phyloP scores from a whole-genome alignment of 176 grass and related monocot species.

The Ananas comosus region DNA sequence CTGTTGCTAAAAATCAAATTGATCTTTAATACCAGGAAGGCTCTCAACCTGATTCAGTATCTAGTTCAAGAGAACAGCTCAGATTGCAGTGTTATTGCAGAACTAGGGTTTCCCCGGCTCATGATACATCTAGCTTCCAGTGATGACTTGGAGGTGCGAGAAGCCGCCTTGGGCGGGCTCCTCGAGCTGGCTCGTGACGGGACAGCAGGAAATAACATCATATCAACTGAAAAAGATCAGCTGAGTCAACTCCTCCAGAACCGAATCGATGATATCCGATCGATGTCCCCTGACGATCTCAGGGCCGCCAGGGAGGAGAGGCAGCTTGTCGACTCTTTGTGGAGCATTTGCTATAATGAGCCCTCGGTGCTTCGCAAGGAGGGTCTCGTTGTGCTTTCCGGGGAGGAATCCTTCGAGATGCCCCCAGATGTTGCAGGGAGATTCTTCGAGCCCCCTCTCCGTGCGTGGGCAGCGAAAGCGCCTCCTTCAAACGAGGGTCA shows the following conservation, averaged over 20 bases:
- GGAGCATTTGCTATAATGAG: constrained; percentile 71
- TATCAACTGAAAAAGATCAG: constrained; percentile 46
- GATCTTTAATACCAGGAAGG: neutral
- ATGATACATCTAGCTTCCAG: constrained; percentile 16
- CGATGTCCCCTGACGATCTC: constrained; percentile 53
- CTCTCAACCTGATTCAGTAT: constrained; percentile 19
- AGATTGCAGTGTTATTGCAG: constrained; percentile 3
- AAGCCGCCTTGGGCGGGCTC: constrained; percentile 41
- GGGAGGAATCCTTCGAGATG: constrained; percentile 45
- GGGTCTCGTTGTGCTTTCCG: constrained; percentile 72
- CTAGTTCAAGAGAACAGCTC: constrained; percentile 6
- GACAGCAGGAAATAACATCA: neutral
- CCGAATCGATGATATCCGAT: constrained; percentile 58
- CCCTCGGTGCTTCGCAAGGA: constrained; percentile 59
- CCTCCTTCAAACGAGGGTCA: constrained; percentile 3
- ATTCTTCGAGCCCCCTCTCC: constrained; percentile 63
- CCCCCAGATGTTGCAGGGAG: constrained; percentile 47
- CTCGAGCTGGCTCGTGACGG: constrained; percentile 31
- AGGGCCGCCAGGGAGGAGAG: constrained; percentile 66
- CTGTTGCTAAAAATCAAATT: neutral
- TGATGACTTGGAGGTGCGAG: constrained; percentile 47
- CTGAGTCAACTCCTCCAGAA: constrained; percentile 49
- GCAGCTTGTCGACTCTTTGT: constrained; percentile 73
- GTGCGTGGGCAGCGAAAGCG: constrained; percentile 36
- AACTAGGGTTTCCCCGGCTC: constrained; percentile 15